Conservation (phyloP, 2,329 filamentous ascomycete species). For the Colletotrichum spinosum region DNA sequence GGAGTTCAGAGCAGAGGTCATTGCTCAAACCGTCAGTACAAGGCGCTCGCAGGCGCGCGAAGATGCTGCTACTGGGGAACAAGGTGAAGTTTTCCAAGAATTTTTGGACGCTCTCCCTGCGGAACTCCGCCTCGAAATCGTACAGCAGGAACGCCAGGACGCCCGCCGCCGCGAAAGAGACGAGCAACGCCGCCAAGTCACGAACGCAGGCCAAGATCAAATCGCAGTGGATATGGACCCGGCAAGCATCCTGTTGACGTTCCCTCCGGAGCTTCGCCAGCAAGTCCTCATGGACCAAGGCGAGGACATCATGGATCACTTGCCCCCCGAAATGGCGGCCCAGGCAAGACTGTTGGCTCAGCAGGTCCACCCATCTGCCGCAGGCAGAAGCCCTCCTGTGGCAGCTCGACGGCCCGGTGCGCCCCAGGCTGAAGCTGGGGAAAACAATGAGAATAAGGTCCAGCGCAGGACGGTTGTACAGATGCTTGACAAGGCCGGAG, state of each 20-base stretch:
- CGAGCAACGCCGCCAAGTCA: slow-evolving; percentile 76
- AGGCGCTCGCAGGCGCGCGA: slow-evolving; percentile 82
- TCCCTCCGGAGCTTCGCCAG: slow-evolving; percentile 86
- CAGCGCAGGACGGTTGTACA: slow-evolving; percentile 88
- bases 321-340: slow-evolving; percentile 87
- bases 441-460: slow-evolving; percentile 68
- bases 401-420: slow-evolving; percentile 36
- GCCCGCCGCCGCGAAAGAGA: slow-evolving; percentile 89
- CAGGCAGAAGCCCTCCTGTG: slow-evolving; percentile 46
- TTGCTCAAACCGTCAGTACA: slow-evolving; percentile 88
- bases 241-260: slow-evolving; percentile 90
- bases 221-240: slow-evolving; percentile 83
- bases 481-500: slow-evolving; percentile 95
- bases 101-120: slow-evolving; percentile 93
- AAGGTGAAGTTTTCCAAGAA: slow-evolving; percentile 88
- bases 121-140: slow-evolving; percentile 89
- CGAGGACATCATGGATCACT: slow-evolving; percentile 83
- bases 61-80: slow-evolving; percentile 76
- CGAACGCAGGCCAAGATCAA: slow-evolving; percentile 63
- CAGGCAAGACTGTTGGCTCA: slow-evolving; percentile 72
- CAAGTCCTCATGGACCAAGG: slow-evolving; percentile 93
- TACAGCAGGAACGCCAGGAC: slow-evolving; percentile 90
- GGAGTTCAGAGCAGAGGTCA: slow-evolving; percentile 94
- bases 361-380: slow-evolving; percentile 45
- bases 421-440: slow-evolving; percentile 47